These are phyloP conservation scores for Phytophthora litchii DNA, from an alignment of 352 stramenopile species.

Conservation along the genomic window DNA sequence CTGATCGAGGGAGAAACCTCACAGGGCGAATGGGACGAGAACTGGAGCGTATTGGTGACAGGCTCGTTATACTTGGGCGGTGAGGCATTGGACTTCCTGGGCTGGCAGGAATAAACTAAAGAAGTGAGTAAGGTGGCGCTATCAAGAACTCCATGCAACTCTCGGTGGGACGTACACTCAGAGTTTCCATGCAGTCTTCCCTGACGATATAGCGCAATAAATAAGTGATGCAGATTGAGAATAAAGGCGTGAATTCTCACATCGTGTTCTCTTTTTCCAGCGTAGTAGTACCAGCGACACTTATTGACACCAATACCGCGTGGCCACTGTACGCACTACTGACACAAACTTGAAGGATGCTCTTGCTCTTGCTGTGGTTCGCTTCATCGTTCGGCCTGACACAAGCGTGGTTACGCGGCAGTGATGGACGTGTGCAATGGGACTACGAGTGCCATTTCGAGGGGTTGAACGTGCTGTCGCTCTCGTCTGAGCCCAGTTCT, in stretches of 20 bases:
- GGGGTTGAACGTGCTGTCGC: constrained; percentile 16
- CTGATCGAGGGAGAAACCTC: constrained; percentile 15
- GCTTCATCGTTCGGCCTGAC: background rate
- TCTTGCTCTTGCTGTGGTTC: constrained; percentile 18
- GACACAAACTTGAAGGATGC: background rate
- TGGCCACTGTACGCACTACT: background rate
- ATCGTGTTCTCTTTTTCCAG: too few species aligned
- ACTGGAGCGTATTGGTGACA: constrained; percentile 72
- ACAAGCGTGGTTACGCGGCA: constrained; percentile 29
- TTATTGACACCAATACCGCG: too few species aligned
- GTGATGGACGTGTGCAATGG: constrained; percentile 35
- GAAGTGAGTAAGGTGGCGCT: background rate
- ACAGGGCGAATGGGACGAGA: constrained; percentile 33
- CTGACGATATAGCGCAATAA: constrained; percentile 1
- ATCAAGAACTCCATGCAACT: constrained; percentile 36
- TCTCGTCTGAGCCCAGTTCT: constrained; percentile 30
- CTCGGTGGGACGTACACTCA: constrained; percentile 13
- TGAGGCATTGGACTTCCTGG: constrained; percentile 63
- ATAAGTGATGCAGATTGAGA: constrained; percentile 3
- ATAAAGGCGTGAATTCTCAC: constrained; percentile 11
- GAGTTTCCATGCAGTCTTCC: constrained; percentile 39
- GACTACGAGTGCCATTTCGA: constrained; percentile 42
- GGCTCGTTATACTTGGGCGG: constrained; percentile 79
- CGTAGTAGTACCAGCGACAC: too few species aligned
- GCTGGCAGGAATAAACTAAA: constrained; percentile 60